A percentile compares a stretch with the other conserved stretches of the same genome.
Evolutionary conservation across 371 early-diverging fungal species (phyloP).

Genomic region (Lichtheimia corymbifera): DNA sequence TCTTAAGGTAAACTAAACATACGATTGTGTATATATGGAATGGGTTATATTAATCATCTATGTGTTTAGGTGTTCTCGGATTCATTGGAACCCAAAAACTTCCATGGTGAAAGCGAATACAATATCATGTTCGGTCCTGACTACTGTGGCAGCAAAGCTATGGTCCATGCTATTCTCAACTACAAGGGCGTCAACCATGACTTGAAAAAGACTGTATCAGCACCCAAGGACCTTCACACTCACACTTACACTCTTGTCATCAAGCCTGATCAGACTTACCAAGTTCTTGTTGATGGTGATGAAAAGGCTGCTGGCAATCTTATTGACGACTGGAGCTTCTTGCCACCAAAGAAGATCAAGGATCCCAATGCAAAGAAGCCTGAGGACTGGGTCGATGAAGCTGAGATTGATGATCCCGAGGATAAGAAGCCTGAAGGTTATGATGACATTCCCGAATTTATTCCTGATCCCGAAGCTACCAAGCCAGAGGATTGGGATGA

Average conservation of each 20-base stretch:
- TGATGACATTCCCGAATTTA: slow-evolving; percentile 77
- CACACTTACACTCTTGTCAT: slow-evolving; percentile 92
- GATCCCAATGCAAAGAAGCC: slow-evolving; percentile 93
- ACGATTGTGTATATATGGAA: slow-evolving; percentile 1
- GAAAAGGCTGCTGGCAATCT: slow-evolving; percentile 70
- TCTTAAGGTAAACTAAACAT: slow-evolving; percentile 73
- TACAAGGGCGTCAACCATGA: slow-evolving; percentile 92
- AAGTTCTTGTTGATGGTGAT: slow-evolving; percentile 82
- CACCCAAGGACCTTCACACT: slow-evolving; percentile 75
- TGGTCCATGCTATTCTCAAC: slow-evolving; percentile 93
- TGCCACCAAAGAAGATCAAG: slow-evolving; percentile 90
- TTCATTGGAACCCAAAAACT: slow-evolving; percentile 68
- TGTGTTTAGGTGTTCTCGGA: slow-evolving; percentile 50
- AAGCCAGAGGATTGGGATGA: slow-evolving; percentile 96
- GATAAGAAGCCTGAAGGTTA: slow-evolving; percentile 90
- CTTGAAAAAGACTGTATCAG: slow-evolving; percentile 62
- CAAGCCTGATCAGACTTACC: slow-evolving; percentile 87
- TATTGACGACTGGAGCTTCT: slow-evolving; percentile 84
- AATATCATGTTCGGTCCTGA: slow-evolving; percentile 97
- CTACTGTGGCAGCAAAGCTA: slow-evolving; percentile 89
- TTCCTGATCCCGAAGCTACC: slow-evolving; percentile 82
- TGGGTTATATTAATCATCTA: background rate
- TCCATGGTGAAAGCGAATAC: slow-evolving; percentile 90
- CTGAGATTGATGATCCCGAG: slow-evolving; percentile 83
- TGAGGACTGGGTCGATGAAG: slow-evolving; percentile 92